A percentile compares a stretch with the other conserved stretches of the same genome.
These are phyloP conservation scores for Torulaspora globosa DNA, from an alignment of 1,139 yeast species.

Conservation along the genomic window DNA sequence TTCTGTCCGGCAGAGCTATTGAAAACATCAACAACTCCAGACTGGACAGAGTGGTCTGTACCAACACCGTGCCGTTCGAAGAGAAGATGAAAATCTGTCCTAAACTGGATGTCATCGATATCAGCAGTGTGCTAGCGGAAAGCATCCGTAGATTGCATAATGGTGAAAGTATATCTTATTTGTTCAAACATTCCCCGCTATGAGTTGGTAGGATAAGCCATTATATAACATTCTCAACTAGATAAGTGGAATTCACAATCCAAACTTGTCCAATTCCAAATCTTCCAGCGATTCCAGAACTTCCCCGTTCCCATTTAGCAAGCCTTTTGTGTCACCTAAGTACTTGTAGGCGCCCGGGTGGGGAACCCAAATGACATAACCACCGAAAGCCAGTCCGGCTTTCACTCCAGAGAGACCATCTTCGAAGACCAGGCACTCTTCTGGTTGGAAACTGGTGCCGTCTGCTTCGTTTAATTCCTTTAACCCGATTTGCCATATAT, in stretches of 20 bases:
- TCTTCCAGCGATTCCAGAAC: slow-evolving; percentile 50
- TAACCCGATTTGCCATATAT: slow-evolving; percentile 83
- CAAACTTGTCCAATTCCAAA: slow-evolving; percentile 53
- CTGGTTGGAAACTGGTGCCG: slow-evolving; percentile 52
- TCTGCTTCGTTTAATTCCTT: slow-evolving; percentile 54
- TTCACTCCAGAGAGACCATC: slow-evolving; percentile 89
- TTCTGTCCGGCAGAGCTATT: slow-evolving; percentile 83
- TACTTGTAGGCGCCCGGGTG: slow-evolving; percentile 63
- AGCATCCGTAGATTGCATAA: slow-evolving; percentile 93
- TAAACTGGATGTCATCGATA: slow-evolving; percentile 76
- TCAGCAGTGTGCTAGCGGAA: slow-evolving; percentile 90
- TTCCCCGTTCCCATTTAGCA: slow-evolving; percentile 53
- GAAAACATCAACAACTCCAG: slow-evolving; percentile 75
- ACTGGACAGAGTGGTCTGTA: slow-evolving; percentile 78
- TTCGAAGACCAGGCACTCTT: slow-evolving; percentile 85
- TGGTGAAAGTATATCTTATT: slow-evolving; percentile 91
- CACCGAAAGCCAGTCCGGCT: slow-evolving; percentile 83
- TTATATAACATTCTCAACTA: not conserved
- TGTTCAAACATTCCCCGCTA: slow-evolving; percentile 71
- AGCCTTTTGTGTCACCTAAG: slow-evolving; percentile 47
- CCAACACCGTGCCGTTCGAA: slow-evolving; percentile 90
- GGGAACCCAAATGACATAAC: slow-evolving; percentile 88
- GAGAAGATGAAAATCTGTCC: slow-evolving; percentile 68
- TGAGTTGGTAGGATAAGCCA: slow-evolving; percentile 19
- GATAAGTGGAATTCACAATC: slow-evolving; percentile 25